Evolutionary conservation across 2,329 filamentous ascomycete genomes (phyloP), one percentile per base, ranked within the genome.

Genomic region (Geosmithia putterillii): DNA sequence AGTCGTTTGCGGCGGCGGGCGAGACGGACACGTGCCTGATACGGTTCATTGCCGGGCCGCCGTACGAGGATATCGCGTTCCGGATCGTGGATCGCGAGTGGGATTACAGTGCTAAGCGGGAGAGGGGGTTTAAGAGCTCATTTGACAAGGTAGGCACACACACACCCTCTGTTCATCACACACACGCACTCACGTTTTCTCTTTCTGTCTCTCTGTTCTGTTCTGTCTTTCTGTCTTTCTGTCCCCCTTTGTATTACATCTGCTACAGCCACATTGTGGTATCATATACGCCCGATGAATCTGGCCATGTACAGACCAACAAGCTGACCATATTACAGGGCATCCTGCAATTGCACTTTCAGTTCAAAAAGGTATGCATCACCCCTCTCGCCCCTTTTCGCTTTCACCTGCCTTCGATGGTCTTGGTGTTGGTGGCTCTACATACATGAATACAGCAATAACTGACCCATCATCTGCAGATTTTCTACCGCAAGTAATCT

Each of bases 1-100:
- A 98, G 63, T 94, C 88, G 10, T 89, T 92, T 62, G 89, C 90
- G 2, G 84, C 86, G 1, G 90, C 92, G 28, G 92, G 92, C 5
- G 88, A 96, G 62, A 89, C 95, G 59, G 92, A 98, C 62, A 98
- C 90, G 1, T 98, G 92, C 62, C 70, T 98, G 47, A 95, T 98
- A 54, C 81, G 89, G 20, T 98, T 98, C 66, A 85, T 95, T 57
- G 87, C 90, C 20, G 92, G 94, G 0, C 85, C 90, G 4, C 92
- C 92, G 5, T 98, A 98, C 58, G 86, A 95, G 62, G 92, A 98
- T 56, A 83, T 98, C 57, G 92, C 90, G 8, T 98, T 98, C 58
- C 79, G 90, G 35, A 95, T 98, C 51, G 89, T 98, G 35, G 92
- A 98, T 63, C 90, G 92, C 50, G 92, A 98, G 64, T 98, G 92